Base-by-base conservation (phyloP, 169 alveolate genomes). In the Pseudocohnilembus persalinus region DNA sequence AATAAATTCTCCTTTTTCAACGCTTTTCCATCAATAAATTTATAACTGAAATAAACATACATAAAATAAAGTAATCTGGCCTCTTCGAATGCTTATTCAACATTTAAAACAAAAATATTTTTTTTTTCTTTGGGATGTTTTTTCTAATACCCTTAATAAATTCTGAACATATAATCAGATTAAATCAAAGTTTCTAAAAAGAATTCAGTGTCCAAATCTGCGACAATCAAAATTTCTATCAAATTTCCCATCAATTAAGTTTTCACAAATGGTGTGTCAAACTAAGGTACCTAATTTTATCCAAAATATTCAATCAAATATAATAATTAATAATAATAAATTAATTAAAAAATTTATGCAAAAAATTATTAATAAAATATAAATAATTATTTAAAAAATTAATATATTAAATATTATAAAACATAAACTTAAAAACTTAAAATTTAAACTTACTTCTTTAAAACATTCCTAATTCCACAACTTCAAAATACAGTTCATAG, bases 1-100 rank as follows among this genome's bases (percentile, higher is more conserved):
- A 86, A 31, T 29, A 86, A 77, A 30, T 30, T 74, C 28, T 86
- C 90, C 28, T 75, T 86, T 68, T 86, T 80, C 4, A 86, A 72
- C 28, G 65, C 30, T 27, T 73, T 76, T 29, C 83, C 31, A 31
- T 86, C 90, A 27, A 86, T 81, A 31, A 74, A 64, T 63, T 32
- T 72, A 74, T 33, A 86, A 24, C 83, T 63, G 6, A 86, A 82
- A 65, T 86, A 80, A 28, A 83, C 63, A 74, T 86, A 86, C 29
- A 86, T 31, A 73, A 86, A 86, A 32, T 74, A 86, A n/a, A 86
- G 65, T 0, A 86, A 29, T 25, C 49, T 73, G 29, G 75, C 33
- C 28, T 86, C 90, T 29, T 80, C 34, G 74, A 79, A 49, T 0
- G 87, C 74, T 6, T 79, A 74, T 34, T 80, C 68, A 30, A 68